Conservation (phyloP, 768 basidiomycete genomes). For the Rhizopogon vinicolor region DNA sequence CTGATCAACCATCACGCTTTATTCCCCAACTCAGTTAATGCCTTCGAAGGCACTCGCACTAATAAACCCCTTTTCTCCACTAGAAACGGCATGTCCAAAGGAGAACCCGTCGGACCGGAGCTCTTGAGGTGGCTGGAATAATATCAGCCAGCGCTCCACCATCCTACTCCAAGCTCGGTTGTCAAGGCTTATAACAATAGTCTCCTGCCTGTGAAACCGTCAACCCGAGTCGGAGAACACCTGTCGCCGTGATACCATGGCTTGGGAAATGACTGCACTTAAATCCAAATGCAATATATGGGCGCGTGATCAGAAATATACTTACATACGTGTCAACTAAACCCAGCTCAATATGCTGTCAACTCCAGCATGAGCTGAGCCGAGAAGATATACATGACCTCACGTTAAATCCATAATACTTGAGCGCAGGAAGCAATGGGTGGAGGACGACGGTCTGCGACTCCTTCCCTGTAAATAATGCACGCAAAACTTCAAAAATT, state of each 20-base stretch:
- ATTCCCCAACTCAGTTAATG: not conserved
- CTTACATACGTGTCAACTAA: too few relatives aligned
- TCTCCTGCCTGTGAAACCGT: constrained; percentile 3
- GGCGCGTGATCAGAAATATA: too few relatives aligned
- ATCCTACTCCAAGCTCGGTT: constrained; percentile 4
- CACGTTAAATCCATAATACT: not conserved
- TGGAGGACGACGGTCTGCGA: too few relatives aligned
- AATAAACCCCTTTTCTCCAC: not conserved
- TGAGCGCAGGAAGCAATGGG: not conserved
- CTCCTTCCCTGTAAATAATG: too few relatives aligned
- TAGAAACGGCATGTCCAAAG: constrained; percentile 12
- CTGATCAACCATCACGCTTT: too few relatives aligned
- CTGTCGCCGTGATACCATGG: too few relatives aligned
- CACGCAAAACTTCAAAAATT: too few relatives aligned
- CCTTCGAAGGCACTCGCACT: not conserved
- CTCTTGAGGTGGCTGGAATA: constrained; percentile 2
- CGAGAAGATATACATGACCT: too few relatives aligned
- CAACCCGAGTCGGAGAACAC: not conserved
- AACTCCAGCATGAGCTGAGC: too few relatives aligned
- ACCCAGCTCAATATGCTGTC: too few relatives aligned
- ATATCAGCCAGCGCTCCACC: constrained; percentile 1
- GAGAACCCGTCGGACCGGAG: constrained; percentile 8
- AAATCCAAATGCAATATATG: too few relatives aligned
- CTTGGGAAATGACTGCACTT: too few relatives aligned
- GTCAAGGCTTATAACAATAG: constrained; percentile 14